Percentiles rank a stretch among this genome's conserved stretches.
Conservation (phyloP, 805 yeast species). For the Saccharomycodes ludwigii region DNA sequence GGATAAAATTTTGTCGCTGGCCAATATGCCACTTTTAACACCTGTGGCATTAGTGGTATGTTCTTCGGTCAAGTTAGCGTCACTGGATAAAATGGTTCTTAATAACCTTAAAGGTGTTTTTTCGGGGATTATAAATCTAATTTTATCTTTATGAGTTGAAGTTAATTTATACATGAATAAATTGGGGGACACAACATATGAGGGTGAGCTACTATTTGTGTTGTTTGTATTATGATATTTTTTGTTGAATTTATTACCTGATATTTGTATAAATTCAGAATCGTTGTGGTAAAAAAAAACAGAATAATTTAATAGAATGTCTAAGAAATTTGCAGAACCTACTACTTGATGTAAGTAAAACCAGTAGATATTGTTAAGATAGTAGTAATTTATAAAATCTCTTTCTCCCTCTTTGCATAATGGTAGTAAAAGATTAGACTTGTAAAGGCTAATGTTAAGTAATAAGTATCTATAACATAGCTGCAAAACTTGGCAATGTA, state of each 20-base stretch:
- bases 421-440: too few relatives aligned
- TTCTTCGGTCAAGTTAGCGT: constrained; percentile 12
- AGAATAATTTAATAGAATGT: constrained; percentile 26
- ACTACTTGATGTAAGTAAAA: constrained; percentile 23
- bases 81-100: constrained; percentile 6
- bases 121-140: constrained; percentile 15
- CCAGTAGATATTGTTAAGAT: constrained; percentile 3
- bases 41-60: constrained; percentile 12
- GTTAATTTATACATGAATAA: constrained; percentile 1
- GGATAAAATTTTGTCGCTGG: too few relatives aligned
- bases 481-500: too few relatives aligned
- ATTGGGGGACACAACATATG: too few relatives aligned
- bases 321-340: constrained; percentile 29
- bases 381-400: too few relatives aligned
- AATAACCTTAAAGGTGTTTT: constrained; percentile 7
- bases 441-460: too few relatives aligned
- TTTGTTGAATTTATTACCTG: constrained; percentile 7
- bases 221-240: not conserved
- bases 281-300: constrained; percentile 18
- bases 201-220: not conserved
- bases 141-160: constrained; percentile 9
- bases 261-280: constrained; percentile 11
- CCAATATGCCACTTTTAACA: too few relatives aligned
- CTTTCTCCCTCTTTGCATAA: too few relatives aligned
- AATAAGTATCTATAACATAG: too few relatives aligned